Evolutionary conservation across 2,329 filamentous ascomycete genomes (phyloP), one percentile per base, ranked within the genome.

Genomic region (Plectosphaerella plurivora): DNA sequence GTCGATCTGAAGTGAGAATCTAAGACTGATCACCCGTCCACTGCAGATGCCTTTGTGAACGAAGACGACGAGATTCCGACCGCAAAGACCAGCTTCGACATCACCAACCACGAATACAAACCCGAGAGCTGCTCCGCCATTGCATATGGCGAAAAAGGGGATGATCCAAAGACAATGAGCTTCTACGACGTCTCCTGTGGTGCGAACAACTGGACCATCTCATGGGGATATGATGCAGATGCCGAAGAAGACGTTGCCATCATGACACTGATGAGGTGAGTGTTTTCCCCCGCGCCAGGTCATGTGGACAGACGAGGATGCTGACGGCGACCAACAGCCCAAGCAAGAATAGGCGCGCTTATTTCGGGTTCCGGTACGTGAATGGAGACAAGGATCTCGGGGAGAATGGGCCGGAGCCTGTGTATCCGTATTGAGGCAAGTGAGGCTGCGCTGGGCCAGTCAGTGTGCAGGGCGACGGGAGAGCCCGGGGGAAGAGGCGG

Each of bases 241-340:
- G 47, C 47, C 8, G 47, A 22, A 0, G 59, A 59, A 0, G 66
- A 68, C 33, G 61, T 60, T 3, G 66, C 59, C 0, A 63, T 68
- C 20, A 59, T 64, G 57, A 65, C 65, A 0, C 22, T 70, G 1
- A 56, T 64, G 24, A 66, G 64, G 66, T 68, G 55, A 56, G 64
- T 53, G n/a, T n/a, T n/a, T n/a, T n/a, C n/a, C 22, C 3, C 16
- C 14, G 16, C 20, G 49, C 55, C 11, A 8, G 12, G 33, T 9
- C n/a, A 20, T 37, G 11, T 8, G 11, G 22, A 5, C 4, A 2
- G 11, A 22, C 9, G 12, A 37, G 18, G 12, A 51, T 18, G 16
- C 2, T 20, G 33, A 18, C 47, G 16, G 16, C 3, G 18, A 12
- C 8, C 3, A 24, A 24, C 22, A 55, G 51, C 28, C 28, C 28